Percentiles rank a stretch among this genome's conserved stretches.
Conservation (phyloP, 2,329 filamentous ascomycete genomes). For the Epicoccum nigrum region DNA sequence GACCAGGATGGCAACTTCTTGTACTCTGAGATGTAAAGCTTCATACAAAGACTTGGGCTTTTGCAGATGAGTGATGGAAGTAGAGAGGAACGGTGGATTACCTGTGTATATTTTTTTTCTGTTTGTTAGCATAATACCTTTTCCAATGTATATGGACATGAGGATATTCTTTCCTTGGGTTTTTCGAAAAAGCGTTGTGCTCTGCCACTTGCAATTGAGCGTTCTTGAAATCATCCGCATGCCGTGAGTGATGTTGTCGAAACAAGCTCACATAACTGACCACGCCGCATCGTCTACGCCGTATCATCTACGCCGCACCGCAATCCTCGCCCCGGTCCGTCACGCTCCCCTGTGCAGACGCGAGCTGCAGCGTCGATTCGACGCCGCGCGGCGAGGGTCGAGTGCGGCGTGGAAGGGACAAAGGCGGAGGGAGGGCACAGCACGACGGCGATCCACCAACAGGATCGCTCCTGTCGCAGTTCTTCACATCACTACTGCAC, state of each 20-base stretch:
- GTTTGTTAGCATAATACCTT: slow-evolving; percentile 9
- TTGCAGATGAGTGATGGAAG: background rate
- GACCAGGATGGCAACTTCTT: slow-evolving; percentile 41
- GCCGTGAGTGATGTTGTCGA: too few relatives aligned
- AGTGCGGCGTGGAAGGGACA: too few relatives aligned
- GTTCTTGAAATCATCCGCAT: too few relatives aligned
- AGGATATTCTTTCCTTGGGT: background rate
- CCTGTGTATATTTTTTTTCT: slow-evolving; percentile 6
- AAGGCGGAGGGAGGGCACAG: too few relatives aligned
- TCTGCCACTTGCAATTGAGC: background rate
- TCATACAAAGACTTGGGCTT: background rate
- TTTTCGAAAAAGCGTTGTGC: background rate
- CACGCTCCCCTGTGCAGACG: too few relatives aligned
- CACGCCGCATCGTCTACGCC: background rate
- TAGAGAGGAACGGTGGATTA: background rate
- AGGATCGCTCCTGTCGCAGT: too few relatives aligned
- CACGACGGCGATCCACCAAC: too few relatives aligned
- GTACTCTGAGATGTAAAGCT: slow-evolving; percentile 33
- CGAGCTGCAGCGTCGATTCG: too few relatives aligned
- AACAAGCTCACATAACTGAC: background rate
- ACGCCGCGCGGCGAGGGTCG: too few relatives aligned
- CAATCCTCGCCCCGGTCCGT: too few relatives aligned
- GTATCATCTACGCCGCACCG: too few relatives aligned
- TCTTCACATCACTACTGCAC: too few relatives aligned
- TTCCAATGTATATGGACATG: background rate